Base-by-base conservation (phyloP, 441 rosid species). In the Erysimum pusillum region DNA sequence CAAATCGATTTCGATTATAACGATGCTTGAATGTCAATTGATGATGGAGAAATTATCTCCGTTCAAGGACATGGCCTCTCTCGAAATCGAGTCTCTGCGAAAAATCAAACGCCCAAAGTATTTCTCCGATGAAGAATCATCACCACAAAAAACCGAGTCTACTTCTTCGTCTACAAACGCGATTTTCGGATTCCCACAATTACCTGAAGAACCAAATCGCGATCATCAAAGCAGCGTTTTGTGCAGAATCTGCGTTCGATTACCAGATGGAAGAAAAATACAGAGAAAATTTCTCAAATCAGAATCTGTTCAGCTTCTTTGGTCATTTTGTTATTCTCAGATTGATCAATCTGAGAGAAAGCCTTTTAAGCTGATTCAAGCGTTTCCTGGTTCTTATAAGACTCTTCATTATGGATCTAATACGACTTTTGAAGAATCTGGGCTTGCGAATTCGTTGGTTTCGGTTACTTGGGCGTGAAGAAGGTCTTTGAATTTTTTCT, bases 171-270 rank as follows among this genome's bases (percentile, higher is more conserved):
- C 14, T 0, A 54, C 76, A 9, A 53, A 76, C 58, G 71, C 75
- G 10, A 3, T 44, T 22, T 14, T 85, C 48, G 68, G 76, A 39
- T 94, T 87, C 81, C 98, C 91, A 3, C 66, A 83, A 7, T 78
- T 94, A 35, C 88, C 90, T 35, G 90, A 87, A 76, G 97, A 94
- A 76, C 96, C 97, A 80, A 83, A 49, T 3, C 49, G 36, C 54
- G 74, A 39, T 31, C 86, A 92, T 64, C 81, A 83, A 48, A 86
- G 81, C 83, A 86, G 80, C 83, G 86, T 89, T 44, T 75, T 88
- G 63, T 94, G 98, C 67, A 79, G 91, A 83, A 83, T 94, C 71
- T 88, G 94, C 76, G 84, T 94, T 61, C 91, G 98, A 56, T 89
- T 94, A 48, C 98, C 97, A 2, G 91, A 88, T 70, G 98, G 98